Evolutionary conservation across 768 basidiomycete species (phyloP).

Genomic region (Boletus rex-veris): DNA sequence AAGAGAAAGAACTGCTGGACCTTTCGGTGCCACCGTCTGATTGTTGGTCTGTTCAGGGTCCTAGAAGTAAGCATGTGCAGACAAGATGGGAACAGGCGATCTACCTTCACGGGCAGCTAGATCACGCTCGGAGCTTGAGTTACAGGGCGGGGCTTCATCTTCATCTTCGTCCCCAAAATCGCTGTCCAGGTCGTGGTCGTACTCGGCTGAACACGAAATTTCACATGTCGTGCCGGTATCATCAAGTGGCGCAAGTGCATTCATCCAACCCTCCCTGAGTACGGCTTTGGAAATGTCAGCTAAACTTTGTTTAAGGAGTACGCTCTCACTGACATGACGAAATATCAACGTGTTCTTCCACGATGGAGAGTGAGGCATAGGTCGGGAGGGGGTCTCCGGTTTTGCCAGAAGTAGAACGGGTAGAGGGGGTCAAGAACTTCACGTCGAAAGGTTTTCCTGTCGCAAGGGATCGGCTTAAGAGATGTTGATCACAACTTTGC

Average conservation of each 20-base stretch:
- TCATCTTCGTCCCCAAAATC: constrained; percentile 25
- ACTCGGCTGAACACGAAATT: constrained; percentile 5
- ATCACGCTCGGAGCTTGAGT: background rate
- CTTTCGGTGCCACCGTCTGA: background rate
- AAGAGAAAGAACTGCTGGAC: constrained; percentile 5
- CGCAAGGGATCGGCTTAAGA: constrained; percentile 12
- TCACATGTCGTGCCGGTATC: background rate
- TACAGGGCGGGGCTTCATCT: background rate
- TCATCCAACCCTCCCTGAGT: constrained; percentile 8
- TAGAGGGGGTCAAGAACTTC: constrained; percentile 15
- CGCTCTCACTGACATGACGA: constrained; percentile 6
- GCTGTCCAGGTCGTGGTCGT: constrained; percentile 25
- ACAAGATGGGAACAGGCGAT: background rate
- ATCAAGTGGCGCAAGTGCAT: background rate
- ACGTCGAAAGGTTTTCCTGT: constrained; percentile 21
- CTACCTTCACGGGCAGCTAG: background rate
- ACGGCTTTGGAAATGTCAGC: constrained; percentile 10
- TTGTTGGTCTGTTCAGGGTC: constrained; percentile 1
- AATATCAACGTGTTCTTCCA: constrained; percentile 6
- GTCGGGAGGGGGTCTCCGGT: background rate
- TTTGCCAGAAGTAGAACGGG: background rate
- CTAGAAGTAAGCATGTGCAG: background rate
- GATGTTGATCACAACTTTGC: constrained; percentile 1
- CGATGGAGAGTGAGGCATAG: constrained; percentile 15
- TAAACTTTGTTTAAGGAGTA: background rate